These are phyloP conservation scores for Sonneratia alba DNA, from an alignment of 345 rosid species.

Conservation along the genomic window DNA sequence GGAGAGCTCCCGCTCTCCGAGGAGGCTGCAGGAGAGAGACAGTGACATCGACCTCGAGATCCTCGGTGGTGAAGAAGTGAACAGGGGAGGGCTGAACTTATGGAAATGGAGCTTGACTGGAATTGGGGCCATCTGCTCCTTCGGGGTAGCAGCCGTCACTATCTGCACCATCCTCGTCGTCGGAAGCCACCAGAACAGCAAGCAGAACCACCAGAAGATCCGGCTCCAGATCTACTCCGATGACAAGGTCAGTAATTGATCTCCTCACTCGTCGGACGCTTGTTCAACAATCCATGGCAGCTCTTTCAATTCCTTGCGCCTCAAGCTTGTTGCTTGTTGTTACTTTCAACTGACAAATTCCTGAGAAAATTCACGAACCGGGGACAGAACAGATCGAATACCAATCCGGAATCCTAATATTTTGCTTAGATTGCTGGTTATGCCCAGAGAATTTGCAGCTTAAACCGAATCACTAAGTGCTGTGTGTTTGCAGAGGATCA, in stretches of 20 bases:
- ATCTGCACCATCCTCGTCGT: constrained; percentile 42
- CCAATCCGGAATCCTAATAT: too few relatives aligned
- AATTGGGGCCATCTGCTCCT: constrained; percentile 81
- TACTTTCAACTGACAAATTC: too few relatives aligned
- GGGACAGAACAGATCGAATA: too few relatives aligned
- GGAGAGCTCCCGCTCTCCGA: constrained; percentile 35
- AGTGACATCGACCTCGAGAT: constrained; percentile 12
- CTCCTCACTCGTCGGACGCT: too few relatives aligned
- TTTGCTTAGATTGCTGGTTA: too few relatives aligned
- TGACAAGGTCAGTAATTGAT: constrained; percentile 42
- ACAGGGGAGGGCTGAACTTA: constrained; percentile 30
- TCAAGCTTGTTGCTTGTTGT: too few relatives aligned
- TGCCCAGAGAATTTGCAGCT: too few relatives aligned
- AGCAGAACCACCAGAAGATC: constrained; percentile 36
- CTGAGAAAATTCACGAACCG: too few relatives aligned
- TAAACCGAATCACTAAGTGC: too few relatives aligned
- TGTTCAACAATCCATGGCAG: too few relatives aligned
- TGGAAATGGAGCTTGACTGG: constrained; percentile 84
- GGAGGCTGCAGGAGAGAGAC: constrained; percentile 15
- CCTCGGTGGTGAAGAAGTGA: constrained; percentile 33
- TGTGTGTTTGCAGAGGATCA: constrained; percentile 39
- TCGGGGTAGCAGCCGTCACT: constrained; percentile 94
- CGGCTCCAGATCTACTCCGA: constrained; percentile 59
- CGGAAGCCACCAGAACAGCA: constrained; percentile 51
- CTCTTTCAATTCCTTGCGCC: too few relatives aligned